Evolutionary conservation across 108 stramenopile genomes (phyloP), one percentile per base, ranked within the genome.

Genomic region (Pseudonitzschia multiseries): DNA sequence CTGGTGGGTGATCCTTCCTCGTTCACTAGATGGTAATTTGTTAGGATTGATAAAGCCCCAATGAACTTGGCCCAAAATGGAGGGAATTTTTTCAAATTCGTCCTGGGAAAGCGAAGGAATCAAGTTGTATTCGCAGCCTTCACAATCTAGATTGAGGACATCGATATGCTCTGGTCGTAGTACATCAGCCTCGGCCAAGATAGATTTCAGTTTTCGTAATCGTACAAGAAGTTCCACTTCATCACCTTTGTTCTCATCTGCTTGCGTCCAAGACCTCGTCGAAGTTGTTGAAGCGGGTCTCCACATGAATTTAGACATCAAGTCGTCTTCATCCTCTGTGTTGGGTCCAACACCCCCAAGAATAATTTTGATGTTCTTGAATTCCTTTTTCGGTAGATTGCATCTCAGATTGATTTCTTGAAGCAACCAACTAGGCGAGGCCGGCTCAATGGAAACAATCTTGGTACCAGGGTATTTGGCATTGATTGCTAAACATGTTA

Each of bases 121-220:
- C 24, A 92, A 60, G 71, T 89, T 89, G 72, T 92, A 92, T 61
- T 92, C 91, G 57, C 91, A 92, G 0, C 88, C 91, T 57, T 87
- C 83, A 70, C 91, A 92, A 60, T 89, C 89, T 40, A 92, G 61
- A 71, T 92, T 89, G 72, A 92, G 21, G 6, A 92, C 91, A 70
- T 85, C 84, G 48, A 92, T 85, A 42, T 81, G 79, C 29, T 83
- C 77, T 4, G 82, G 80, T 27, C 75, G 82, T 4, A 40, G 33
- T 3, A 78, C 62, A 20, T 80, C 77, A 10, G 87, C 91, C 78
- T 92, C 91, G 9, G 87, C 84, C 50, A 92, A 57, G 41, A 92
- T 86, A 13, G 82, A 67, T 52, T 74, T 68, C 60, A 89, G 59
- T 33, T 84, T 84, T 33, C 86, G 82, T 2, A 92, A 69, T 76